A percentile compares a stretch with the other conserved stretches of the same genome.
phyloP scores from a whole-genome alignment of 768 basidiomycete species.

The Rhodosporidiobolus sp. region DNA sequence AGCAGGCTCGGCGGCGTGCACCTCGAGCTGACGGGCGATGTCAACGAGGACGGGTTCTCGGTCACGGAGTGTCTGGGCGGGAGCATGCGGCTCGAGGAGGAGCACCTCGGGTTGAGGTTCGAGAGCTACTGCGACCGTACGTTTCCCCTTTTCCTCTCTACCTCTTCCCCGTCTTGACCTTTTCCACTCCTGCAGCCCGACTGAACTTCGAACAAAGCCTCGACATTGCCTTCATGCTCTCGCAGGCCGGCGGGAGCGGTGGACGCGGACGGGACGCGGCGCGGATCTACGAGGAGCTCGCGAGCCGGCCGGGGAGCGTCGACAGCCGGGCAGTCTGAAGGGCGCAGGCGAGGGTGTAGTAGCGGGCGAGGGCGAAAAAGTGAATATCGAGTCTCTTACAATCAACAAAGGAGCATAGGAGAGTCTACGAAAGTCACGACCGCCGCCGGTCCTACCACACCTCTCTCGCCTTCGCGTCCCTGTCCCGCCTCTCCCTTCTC shows the following conservation, averaged over 20 bases:
- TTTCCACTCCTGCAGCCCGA: constrained; percentile 1
- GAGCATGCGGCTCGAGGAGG: constrained; percentile 88
- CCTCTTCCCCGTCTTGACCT: background rate
- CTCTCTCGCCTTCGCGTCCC: no score
- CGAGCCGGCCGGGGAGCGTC: constrained; percentile 7
- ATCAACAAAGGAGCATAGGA: background rate
- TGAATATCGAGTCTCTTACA: background rate
- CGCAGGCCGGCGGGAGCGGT: constrained; percentile 70
- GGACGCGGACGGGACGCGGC: constrained; percentile 11
- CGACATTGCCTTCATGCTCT: constrained; percentile 81
- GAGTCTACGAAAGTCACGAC: no score
- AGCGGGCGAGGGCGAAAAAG: background rate
- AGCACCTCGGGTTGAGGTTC: constrained; percentile 84
- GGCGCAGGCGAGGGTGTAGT: background rate
- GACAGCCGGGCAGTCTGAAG: background rate
- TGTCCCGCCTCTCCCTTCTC: no score
- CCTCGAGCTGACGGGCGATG: constrained; percentile 87
- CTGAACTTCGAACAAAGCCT: constrained; percentile 41
- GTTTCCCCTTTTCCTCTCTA: constrained; percentile 51
- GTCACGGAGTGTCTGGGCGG: constrained; percentile 97
- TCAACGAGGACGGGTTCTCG: constrained; percentile 83
- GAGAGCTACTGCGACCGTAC: constrained; percentile 86
- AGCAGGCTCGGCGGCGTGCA: constrained; percentile 78
- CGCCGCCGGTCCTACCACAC: no score
- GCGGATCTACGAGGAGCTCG: constrained; percentile 32